Conservation (phyloP, 208 protist genomes). For the Crithidia expoeki region DNA sequence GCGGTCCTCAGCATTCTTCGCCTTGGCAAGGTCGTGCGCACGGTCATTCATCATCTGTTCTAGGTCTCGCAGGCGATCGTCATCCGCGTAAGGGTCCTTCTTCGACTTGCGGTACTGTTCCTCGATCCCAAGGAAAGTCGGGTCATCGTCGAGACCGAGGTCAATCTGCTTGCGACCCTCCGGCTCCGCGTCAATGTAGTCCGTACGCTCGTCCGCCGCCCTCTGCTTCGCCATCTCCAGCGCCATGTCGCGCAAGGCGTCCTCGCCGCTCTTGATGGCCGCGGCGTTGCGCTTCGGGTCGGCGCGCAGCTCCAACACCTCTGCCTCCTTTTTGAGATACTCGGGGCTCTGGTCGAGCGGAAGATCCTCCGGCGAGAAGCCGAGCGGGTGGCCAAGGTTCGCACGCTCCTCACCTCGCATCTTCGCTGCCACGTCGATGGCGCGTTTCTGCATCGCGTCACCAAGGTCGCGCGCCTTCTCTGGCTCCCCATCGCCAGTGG, state of each 20-base stretch:
- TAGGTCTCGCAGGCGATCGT: constrained; percentile 53
- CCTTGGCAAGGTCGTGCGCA: constrained; percentile 64
- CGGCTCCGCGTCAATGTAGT: constrained; percentile 71
- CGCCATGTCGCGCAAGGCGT: constrained; percentile 50
- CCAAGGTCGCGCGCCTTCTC: constrained; percentile 50
- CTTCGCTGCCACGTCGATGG: constrained; percentile 61
- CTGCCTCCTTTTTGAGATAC: constrained; percentile 62
- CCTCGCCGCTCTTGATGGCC: constrained; percentile 40
- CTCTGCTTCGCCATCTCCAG: constrained; percentile 62
- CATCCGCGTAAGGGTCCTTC: constrained; percentile 64
- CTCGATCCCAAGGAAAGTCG: constrained; percentile 68
- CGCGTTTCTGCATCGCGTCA: constrained; percentile 72
- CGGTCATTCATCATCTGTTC: constrained; percentile 79
- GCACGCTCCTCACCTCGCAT: constrained; percentile 64
- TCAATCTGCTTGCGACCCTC: constrained; percentile 57
- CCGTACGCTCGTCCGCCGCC: constrained; percentile 56
- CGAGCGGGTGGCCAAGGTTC: constrained; percentile 58
- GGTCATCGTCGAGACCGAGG: constrained; percentile 63
- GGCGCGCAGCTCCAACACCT: constrained; percentile 45
- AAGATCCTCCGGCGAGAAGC: constrained; percentile 69
- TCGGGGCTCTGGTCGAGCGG: constrained; percentile 54
- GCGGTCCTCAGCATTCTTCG: constrained; percentile 67
- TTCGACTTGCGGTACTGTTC: constrained; percentile 63
- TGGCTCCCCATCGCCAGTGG: constrained; percentile 57
- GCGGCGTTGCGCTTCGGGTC: constrained; percentile 53